Percentiles rank a stretch among this genome's conserved stretches.
Conservation (phyloP, 2,329 filamentous ascomycete species). For the Nannizziopsis arthrosporioides region DNA sequence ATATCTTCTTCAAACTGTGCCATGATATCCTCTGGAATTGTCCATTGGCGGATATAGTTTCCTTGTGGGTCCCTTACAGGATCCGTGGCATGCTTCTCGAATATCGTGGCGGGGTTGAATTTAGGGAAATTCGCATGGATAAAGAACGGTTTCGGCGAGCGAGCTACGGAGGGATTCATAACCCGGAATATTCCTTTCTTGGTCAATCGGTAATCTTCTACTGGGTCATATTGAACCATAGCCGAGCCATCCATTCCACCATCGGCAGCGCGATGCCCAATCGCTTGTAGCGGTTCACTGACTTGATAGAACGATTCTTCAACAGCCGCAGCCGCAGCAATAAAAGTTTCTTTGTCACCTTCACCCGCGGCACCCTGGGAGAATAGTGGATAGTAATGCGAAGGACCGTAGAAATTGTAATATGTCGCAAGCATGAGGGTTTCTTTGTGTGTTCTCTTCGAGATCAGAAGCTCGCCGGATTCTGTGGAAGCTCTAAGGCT, state of each 20-base stretch:
- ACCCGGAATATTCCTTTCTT: slow-evolving; percentile 21
- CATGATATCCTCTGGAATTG: slow-evolving; percentile 22
- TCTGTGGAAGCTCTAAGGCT: slow-evolving; percentile 28
- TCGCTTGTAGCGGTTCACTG: slow-evolving; percentile 25
- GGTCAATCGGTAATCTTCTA: slow-evolving; percentile 22
- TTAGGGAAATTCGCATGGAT: slow-evolving; percentile 33
- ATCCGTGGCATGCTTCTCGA: slow-evolving; percentile 22
- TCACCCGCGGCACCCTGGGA: slow-evolving; percentile 39
- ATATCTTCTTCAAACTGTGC: slow-evolving; percentile 26
- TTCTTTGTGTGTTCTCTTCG: slow-evolving; percentile 32
- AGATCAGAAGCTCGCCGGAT: slow-evolving; percentile 37
- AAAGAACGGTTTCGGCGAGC: slow-evolving; percentile 27
- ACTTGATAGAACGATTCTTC: slow-evolving; percentile 35
- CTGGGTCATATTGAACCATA: slow-evolving; percentile 30
- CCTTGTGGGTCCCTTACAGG: slow-evolving; percentile 24
- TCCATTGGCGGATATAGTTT: slow-evolving; percentile 26
- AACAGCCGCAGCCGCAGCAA: slow-evolving; percentile 34
- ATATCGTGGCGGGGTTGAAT: slow-evolving; percentile 30
- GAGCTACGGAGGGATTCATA: slow-evolving; percentile 21
- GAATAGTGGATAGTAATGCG: slow-evolving; percentile 36
- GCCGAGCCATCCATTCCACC: slow-evolving; percentile 27
- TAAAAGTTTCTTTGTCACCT: slow-evolving; percentile 43
- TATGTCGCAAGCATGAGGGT: slow-evolving; percentile 39
- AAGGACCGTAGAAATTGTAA: slow-evolving; percentile 40
- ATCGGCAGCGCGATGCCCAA: slow-evolving; percentile 22